Evolutionary conservation across 345 rosid species (phyloP).

Genomic region (sweet orange (Citrus sinensis)): DNA sequence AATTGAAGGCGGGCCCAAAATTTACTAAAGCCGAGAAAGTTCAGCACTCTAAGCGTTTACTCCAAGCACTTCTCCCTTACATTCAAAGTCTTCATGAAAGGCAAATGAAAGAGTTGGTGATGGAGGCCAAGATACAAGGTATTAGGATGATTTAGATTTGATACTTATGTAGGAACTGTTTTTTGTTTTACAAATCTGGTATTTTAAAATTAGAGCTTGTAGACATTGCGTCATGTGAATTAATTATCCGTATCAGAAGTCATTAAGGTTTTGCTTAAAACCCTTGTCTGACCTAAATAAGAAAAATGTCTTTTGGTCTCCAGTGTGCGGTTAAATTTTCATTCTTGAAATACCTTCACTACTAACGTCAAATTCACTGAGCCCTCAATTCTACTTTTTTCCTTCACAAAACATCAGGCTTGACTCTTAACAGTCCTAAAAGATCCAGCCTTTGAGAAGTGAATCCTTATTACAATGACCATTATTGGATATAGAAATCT

Average conservation of each 20-base stretch:
- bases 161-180: not conserved
- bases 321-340: not conserved
- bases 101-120: constrained; percentile 33
- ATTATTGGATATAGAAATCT: not conserved
- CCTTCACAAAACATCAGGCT: not conserved
- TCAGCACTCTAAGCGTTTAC: constrained; percentile 28
- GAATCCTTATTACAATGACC: not conserved
- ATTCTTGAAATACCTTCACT: not conserved
- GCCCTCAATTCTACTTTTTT: not conserved
- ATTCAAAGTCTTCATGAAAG: constrained; percentile 27
- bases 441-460: not conserved
- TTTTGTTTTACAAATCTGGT: not conserved
- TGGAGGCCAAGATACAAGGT: constrained; percentile 37
- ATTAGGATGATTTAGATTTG: constrained; percentile 4
- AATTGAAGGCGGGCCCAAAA: not conserved
- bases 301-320: not conserved
- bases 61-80: constrained; percentile 30
- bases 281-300: not conserved
- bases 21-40: constrained; percentile 5
- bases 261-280: not conserved
- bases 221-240: not conserved
- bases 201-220: not conserved
- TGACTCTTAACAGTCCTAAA: not conserved
- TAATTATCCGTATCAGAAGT: not conserved
- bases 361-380: not conserved